Evolutionary conservation across 108 stramenopile species (phyloP).

Genomic region (Chaetoceros tenuissimus): DNA sequence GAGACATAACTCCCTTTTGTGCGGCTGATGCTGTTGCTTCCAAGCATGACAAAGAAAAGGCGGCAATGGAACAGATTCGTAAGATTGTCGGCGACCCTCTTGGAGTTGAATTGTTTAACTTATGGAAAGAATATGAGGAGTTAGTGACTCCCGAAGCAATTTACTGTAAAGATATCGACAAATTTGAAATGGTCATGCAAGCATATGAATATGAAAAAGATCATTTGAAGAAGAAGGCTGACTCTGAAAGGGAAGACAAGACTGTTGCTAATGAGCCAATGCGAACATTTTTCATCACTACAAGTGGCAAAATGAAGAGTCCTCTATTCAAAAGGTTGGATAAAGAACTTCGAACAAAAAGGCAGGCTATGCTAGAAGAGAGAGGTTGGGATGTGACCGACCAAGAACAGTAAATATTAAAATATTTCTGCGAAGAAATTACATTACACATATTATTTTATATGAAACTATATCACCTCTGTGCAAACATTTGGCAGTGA

Average conservation of each 20-base stretch:
- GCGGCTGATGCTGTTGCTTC: constrained; percentile 35
- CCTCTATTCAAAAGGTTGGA: neutral
- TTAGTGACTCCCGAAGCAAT: constrained; percentile 45
- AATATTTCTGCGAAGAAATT: too few relatives aligned
- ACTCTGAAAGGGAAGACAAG: neutral
- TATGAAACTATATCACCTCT: too few relatives aligned
- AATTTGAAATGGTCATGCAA: constrained; percentile 82
- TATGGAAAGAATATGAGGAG: constrained; percentile 81
- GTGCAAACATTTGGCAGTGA: too few relatives aligned
- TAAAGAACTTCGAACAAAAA: neutral
- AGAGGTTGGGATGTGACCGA: neutral
- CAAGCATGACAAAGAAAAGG: constrained; percentile 53
- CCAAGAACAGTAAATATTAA: neutral
- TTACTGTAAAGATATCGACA: constrained; percentile 74
- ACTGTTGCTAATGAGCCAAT: neutral
- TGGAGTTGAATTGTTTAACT: constrained; percentile 43
- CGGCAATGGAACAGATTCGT: constrained; percentile 47
- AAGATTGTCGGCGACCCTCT: constrained; percentile 18
- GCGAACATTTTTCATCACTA: neutral
- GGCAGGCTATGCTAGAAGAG: neutral
- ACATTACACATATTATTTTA: too few relatives aligned
- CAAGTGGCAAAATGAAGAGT: neutral
- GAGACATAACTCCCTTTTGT: constrained; percentile 79
- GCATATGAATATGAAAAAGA: constrained; percentile 76
- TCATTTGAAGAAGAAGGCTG: constrained; percentile 1